These are phyloP conservation scores for Tuber brumale DNA, from an alignment of 495 filamentous ascomycete genomes.

Conservation along the genomic window DNA sequence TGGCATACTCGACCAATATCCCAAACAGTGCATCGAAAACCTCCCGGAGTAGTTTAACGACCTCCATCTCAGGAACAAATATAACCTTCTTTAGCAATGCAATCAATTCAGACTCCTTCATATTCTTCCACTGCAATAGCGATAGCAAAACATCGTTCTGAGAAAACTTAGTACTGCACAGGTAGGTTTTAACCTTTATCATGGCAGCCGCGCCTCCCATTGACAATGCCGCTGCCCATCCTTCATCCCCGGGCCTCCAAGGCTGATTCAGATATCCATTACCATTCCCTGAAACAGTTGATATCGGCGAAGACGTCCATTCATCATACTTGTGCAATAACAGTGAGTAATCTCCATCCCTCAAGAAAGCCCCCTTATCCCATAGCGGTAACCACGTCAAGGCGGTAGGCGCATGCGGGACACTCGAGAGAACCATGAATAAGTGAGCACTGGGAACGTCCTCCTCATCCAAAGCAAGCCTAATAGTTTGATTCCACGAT, in stretches of 20 bases:
- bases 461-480: slow-evolving; percentile 68
- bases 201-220: slow-evolving; percentile 52
- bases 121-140: slow-evolving; percentile 77
- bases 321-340: slow-evolving; percentile 88
- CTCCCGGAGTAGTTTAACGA: slow-evolving; percentile 83
- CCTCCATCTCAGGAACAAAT: slow-evolving; percentile 95
- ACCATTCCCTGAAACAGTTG: slow-evolving; percentile 47
- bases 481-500: slow-evolving; percentile 79
- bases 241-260: slow-evolving; percentile 54
- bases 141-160: slow-evolving; percentile 85
- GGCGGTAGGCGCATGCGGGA: slow-evolving; percentile 78
- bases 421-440: slow-evolving; percentile 79
- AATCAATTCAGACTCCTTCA: slow-evolving; percentile 62
- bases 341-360: slow-evolving; percentile 75
- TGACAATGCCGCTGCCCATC: slow-evolving; percentile 34
- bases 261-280: slow-evolving; percentile 80
- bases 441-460: slow-evolving; percentile 80
- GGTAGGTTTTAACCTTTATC: slow-evolving; percentile 72
- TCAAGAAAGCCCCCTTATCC: slow-evolving; percentile 83
- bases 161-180: slow-evolving; percentile 92
- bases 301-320: slow-evolving; percentile 54
- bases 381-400: slow-evolving; percentile 89
- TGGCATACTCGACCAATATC: slow-evolving; percentile 78
- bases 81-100: slow-evolving; percentile 71
- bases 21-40: slow-evolving; percentile 91